Base-by-base conservation (phyloP, 164 flowering plant genomes). In the Hamamelis virginiana region DNA sequence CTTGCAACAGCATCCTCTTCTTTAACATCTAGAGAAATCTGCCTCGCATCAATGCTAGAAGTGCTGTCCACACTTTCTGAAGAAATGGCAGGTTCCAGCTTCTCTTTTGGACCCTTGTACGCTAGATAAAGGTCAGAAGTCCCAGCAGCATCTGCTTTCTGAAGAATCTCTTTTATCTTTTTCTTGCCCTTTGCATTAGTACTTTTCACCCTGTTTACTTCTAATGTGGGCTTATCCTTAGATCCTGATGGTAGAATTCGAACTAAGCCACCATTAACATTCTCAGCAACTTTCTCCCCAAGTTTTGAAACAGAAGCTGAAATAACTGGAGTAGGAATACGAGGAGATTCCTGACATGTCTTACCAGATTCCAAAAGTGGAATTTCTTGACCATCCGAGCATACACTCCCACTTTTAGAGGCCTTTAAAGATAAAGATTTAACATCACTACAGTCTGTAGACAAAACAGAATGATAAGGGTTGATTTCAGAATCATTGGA, bases 61-160 rank as follows among this genome's bases (percentile, higher is more conserved):
- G 75, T 67, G 22, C 61, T 59, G 48, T 81, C 84, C 9, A 47
- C 23, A 66, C 47, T 80, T 50, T 76, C 88, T 38, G 73, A 58
- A 55, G 80, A 45, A 33, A 50, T 25, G 4, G 68, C 51, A 43
- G 62, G 33, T 47, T 83, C 91, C 69, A 85, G 82, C 80, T 88
- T 92, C 55, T 88, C 93, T 61, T 87, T 94, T 0, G 92, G 96
- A 67, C 89, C 91, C 78, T 94, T 94, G 50, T 87, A 90, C 11
- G 97, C 97, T 77, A 71, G 81, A 69, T 92, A 95, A 47, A 91
- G 87, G 77, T 95, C 96, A 73, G 91, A 82, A 33, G 86, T 82
- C 47, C 97, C 96, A 23, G 87, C 90, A 75, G 94, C 92, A 88
- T 95, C 97, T 70, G 94, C 97, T 69, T 83, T 92, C 77, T 76